Evolutionary conservation across 2,329 filamentous ascomycete species (phyloP).

Genomic region (Aspergillus candidus): DNA sequence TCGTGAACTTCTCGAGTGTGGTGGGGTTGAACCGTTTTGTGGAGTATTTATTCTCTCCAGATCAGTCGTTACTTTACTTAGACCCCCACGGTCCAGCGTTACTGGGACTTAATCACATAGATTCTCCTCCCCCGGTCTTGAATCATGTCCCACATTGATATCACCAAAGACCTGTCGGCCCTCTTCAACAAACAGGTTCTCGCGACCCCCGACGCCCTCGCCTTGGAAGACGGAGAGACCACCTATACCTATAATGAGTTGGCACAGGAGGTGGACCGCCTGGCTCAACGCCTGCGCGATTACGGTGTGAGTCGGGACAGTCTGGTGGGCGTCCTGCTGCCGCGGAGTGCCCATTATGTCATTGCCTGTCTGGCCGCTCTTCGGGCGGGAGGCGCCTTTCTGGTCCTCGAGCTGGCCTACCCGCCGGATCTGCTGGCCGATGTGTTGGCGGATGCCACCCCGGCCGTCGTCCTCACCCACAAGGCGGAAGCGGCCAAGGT

Average conservation of each 20-base stretch:
- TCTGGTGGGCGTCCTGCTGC: constrained; percentile 69
- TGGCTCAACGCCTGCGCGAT: constrained; percentile 58
- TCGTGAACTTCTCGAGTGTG: too few species aligned
- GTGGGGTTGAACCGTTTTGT: too few species aligned
- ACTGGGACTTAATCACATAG: too few species aligned
- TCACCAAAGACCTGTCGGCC: constrained; percentile 63
- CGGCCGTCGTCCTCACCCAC: constrained; percentile 65
- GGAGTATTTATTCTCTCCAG: too few species aligned
- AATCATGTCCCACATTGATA: constrained; percentile 62
- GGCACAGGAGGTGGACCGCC: constrained; percentile 58
- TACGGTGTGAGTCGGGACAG: constrained; percentile 67
- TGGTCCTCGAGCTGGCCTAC: constrained; percentile 74
- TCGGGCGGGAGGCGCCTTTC: constrained; percentile 70
- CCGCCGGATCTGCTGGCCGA: constrained; percentile 67
- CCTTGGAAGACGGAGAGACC: constrained; percentile 63
- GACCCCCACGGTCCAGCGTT: too few species aligned
- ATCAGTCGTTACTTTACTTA: too few species aligned
- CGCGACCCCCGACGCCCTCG: constrained; percentile 62
- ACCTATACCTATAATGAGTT: constrained; percentile 68
- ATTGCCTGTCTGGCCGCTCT: constrained; percentile 73
- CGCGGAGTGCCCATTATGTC: constrained; percentile 71
- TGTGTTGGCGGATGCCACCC: constrained; percentile 69
- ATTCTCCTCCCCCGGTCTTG: too few species aligned
- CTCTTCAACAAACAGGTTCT: constrained; percentile 65
- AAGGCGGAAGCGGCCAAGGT: constrained; percentile 60